These are phyloP conservation scores for Aspergillus novoparasiticus DNA, from an alignment of 2,329 filamentous ascomycete species.

Conservation along the genomic window DNA sequence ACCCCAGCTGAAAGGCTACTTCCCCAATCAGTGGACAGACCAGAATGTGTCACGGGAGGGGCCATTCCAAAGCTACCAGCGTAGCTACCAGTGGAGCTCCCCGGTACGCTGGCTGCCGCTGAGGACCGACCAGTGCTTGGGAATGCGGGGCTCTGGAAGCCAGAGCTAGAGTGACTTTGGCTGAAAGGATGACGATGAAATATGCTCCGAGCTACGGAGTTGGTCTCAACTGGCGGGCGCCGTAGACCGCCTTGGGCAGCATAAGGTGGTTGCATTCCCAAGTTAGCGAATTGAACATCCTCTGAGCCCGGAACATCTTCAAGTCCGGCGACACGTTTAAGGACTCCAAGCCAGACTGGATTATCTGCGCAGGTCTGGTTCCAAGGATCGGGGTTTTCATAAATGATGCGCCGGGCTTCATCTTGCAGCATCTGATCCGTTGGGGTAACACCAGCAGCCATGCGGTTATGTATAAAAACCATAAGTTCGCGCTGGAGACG, in stretches of 20 bases:
- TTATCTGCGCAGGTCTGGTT: conserved; percentile 52
- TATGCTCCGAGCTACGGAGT: conserved; percentile 27
- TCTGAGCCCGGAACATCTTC: conserved; percentile 34
- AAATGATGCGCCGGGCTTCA: conserved; percentile 38
- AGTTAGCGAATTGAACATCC: conserved; percentile 37
- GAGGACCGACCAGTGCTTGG: conserved; percentile 36
- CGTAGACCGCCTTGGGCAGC: conserved; percentile 41
- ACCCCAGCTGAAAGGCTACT: conserved; percentile 33
- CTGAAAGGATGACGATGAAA: conserved; percentile 29
- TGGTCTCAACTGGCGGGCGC: conserved; percentile 37
- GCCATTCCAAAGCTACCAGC: conserved; percentile 36
- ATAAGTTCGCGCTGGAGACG: conserved; percentile 45
- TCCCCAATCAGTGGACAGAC: conserved; percentile 36
- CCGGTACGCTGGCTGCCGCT: conserved; percentile 37
- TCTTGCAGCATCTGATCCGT: conserved; percentile 42
- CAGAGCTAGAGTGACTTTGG: conserved; percentile 31
- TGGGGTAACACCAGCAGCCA: conserved; percentile 36
- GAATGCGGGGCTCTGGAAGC: conserved; percentile 36
- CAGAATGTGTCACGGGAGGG: conserved; percentile 27
- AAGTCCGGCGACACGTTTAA: conserved; percentile 48
- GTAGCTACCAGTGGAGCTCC: conserved; percentile 39
- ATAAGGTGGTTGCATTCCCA: conserved; percentile 48
- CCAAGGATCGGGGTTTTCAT: conserved; percentile 39
- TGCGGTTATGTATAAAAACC: conserved; percentile 40
- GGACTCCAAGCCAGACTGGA: conserved; percentile 46